Evolutionary conservation across 2,329 filamentous ascomycete genomes (phyloP), one percentile per base, ranked within the genome.

Genomic region (Claviceps citrina): DNA sequence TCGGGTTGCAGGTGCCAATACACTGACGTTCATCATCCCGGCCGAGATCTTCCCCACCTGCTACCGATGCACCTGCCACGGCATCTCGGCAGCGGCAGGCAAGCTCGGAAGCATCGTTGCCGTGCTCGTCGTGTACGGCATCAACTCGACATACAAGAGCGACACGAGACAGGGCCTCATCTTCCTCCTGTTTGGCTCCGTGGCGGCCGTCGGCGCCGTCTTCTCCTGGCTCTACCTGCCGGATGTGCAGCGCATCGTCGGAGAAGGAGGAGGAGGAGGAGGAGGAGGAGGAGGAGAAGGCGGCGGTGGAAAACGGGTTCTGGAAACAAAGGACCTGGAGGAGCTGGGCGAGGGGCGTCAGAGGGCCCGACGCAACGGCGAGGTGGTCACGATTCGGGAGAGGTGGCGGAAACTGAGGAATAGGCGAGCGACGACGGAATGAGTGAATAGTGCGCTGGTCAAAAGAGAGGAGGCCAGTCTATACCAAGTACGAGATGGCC

Each of bases 11-110:
- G 68, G 73, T 9, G 72, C 73, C 31, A 78, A 78, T 48, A 73
- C 70, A 0, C 65, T 77, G 9, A 78, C 73, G 0, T 78, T 79
- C 49, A 70, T 78, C 40, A 68, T 79, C 13, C 73, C 76, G 1
- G 74, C 72, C 31, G 75, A 80, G 51, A 68, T 76, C 31, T 81
- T 80, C 51, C 74, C 73, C 0, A 79, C 75, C 2, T 66, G 68
- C 45, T 78, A 77, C 48, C 68, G 76, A 31, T 74, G 68, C 38
- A 75, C 73, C 0, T 77, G 72, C 43, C 73, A 77, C 49, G 73
- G 73, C 19, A 72, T 78, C 39, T 73, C 73, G 0, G 73, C 74
- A 0, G 73, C 73, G 0, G 66, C 67, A 1, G 74, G 73, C 9
- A 78, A 78, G 49, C 54, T 73, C 1, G 73, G 72, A 19, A 70